A percentile compares a stretch with the other conserved stretches of the same genome.
phyloP scores from a whole-genome alignment of 2,329 filamentous ascomycete species.

The Mollisiaceae sp. region DNA sequence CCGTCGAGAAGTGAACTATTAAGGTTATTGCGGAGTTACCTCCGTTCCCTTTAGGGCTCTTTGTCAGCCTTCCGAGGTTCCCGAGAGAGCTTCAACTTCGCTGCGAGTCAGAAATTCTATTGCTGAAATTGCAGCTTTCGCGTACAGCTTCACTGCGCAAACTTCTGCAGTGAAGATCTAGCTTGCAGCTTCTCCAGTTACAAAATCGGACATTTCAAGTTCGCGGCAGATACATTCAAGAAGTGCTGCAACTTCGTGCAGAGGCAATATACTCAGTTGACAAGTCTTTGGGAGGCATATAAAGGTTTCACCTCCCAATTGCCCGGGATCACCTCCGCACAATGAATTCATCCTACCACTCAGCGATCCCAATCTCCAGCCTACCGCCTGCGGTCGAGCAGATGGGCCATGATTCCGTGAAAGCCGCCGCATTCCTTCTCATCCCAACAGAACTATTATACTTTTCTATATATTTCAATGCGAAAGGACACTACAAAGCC shows the following conservation, averaged over 20 bases:
- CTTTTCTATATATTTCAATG: constrained; percentile 42
- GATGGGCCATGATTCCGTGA: constrained; percentile 37
- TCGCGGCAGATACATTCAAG: background rate
- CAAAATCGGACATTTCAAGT: background rate
- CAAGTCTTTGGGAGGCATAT: background rate
- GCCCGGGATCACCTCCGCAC: constrained; percentile 2
- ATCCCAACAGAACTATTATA: constrained; percentile 41
- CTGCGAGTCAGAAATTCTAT: background rate
- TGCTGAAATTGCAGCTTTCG: background rate
- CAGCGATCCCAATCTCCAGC: constrained; percentile 26
- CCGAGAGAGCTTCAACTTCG: constrained; percentile 10
- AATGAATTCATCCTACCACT: constrained; percentile 38
- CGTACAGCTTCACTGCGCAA: background rate
- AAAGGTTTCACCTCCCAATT: background rate
- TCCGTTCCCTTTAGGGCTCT: constrained; percentile 8
- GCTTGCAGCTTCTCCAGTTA: background rate
- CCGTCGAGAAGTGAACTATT: background rate
- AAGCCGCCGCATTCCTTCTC: constrained; percentile 36
- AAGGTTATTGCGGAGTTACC: constrained; percentile 11
- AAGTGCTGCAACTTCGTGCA: background rate
- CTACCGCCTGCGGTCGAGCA: constrained; percentile 35
- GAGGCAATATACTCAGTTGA: background rate
- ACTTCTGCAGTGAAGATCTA: background rate
- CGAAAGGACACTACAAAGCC: constrained; percentile 32
- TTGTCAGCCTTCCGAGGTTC: constrained; percentile 25